phyloP scores from a whole-genome alignment of 176 grass and related monocot genomes.

The Alloteropsis semialata region DNA sequence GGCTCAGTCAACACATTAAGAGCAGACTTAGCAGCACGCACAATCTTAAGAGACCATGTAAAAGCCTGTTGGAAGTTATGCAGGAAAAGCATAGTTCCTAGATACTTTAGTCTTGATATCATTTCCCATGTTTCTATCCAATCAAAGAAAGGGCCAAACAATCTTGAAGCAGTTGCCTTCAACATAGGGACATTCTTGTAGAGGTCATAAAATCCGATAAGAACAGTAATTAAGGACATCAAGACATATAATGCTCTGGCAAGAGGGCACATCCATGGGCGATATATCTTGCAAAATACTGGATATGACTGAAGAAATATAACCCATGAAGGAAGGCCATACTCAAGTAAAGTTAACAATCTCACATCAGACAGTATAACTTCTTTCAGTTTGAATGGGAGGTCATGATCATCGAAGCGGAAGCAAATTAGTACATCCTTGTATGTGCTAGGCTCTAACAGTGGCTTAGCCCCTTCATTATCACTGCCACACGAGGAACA shows the following conservation, averaged over 20 bases:
- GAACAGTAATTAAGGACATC: slow-evolving; percentile 86
- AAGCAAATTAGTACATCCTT: slow-evolving; percentile 89
- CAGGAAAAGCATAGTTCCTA: slow-evolving; percentile 98
- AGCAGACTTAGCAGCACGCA: slow-evolving; percentile 59
- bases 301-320: slow-evolving; percentile 97
- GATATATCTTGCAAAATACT: slow-evolving; percentile 95
- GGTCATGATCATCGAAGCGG: slow-evolving; percentile 78
- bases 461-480: slow-evolving; percentile 29
- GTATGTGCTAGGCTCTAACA: slow-evolving; percentile 59
- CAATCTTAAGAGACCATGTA: slow-evolving; percentile 78
- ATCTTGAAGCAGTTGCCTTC: slow-evolving; percentile 83
- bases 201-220: slow-evolving; percentile 98
- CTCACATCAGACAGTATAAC: slow-evolving; percentile 81
- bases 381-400: slow-evolving; percentile 80
- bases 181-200: slow-evolving; percentile 99
- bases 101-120: slow-evolving; percentile 90
- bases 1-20: slow-evolving; percentile 77
- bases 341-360: slow-evolving; percentile 84
- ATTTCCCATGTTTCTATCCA: slow-evolving; percentile 99
- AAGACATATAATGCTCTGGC: slow-evolving; percentile 81
- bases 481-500: slow-evolving; percentile 52
- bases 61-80: slow-evolving; percentile 89
- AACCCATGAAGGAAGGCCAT: slow-evolving; percentile 96
- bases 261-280: slow-evolving; percentile 96
- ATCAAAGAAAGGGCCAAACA: slow-evolving; percentile 95